Evolutionary conservation across 2,329 filamentous ascomycete species (phyloP), one percentile per base, ranked within the genome.

Genomic region (Clarireedia monteithiana): DNA sequence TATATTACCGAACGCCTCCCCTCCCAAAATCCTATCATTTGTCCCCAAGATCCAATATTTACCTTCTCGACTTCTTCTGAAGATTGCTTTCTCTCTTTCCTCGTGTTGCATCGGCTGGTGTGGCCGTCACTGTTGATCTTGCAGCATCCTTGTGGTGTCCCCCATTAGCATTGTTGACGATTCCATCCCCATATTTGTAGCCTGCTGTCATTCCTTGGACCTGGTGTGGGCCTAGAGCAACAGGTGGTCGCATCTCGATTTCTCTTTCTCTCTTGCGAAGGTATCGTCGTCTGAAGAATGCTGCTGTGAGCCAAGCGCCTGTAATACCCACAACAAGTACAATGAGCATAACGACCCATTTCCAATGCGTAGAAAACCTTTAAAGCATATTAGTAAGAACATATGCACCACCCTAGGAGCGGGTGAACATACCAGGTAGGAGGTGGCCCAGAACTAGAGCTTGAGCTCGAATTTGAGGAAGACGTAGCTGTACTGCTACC

Each of bases 261-360:
- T 66, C 67, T 48, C 77, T 77, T 65, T 88, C 85, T 71, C 78
- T 83, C 72, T 83, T 87, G 61, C 82, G 82, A 61, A 89, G 76
- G 71, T 91, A 86, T 62, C 86, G 84, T 56, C 84, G 83, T 62
- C 89, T 86, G 73, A 89, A 82, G 69, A 86, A 80, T 66, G 84
- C 82, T 40, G 85, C 86, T 17, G 81, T 77, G 40, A 86, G 72
- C 77, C 85, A 87, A 65, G 89, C 80, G 56, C 76, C 75, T 14
- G 78, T 73, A 59, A 95, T 87, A 53, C 76, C 85, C 58, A 92
- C 74, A 45, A 85, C 78, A 27, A 95, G 77, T 59, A 92, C 74
- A 61, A 90, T 84, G 53, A 94, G 77, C 78, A 94, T 89, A 60
- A 92, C 77, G 47, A 95, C 81, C 89, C 89, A 95, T 74, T 84